Evolutionary conservation across 352 stramenopile genomes (phyloP).

Genomic region (Phytophthora foliorum): DNA sequence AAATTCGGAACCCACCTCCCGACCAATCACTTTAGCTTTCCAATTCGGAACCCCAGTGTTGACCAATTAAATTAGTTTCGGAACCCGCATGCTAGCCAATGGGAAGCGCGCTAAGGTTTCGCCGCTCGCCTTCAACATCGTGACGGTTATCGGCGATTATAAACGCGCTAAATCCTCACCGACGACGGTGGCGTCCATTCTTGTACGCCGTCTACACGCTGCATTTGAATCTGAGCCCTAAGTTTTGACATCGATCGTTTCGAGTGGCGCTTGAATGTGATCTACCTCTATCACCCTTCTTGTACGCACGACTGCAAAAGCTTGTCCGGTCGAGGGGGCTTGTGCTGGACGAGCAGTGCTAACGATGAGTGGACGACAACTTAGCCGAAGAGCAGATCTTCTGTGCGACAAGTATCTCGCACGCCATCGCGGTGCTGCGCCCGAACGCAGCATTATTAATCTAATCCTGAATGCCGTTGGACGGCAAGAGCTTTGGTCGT

Average conservation of each 20-base stretch:
- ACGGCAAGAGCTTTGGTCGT: not conserved
- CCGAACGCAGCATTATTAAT: slow-evolving; percentile 9
- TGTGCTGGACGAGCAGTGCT: not conserved
- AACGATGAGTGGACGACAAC: slow-evolving; percentile 15
- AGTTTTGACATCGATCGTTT: not conserved
- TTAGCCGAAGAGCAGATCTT: slow-evolving; percentile 8
- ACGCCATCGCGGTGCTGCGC: slow-evolving; percentile 9
- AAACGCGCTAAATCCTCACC: slow-evolving; percentile 3
- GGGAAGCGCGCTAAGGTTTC: slow-evolving; percentile 12
- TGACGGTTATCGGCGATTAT: slow-evolving; percentile 13
- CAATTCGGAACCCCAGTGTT: slow-evolving; percentile 28
- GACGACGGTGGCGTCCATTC: not conserved
- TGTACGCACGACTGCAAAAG: too few relatives aligned
- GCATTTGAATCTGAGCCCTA: slow-evolving; percentile 1
- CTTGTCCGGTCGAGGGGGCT: too few relatives aligned
- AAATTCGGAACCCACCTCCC: slow-evolving; percentile 27
- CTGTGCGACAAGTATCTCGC: slow-evolving; percentile 28
- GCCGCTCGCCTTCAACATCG: slow-evolving; percentile 32
- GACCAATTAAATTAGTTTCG: not conserved
- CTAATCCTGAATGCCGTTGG: slow-evolving; percentile 8
- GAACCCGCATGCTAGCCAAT: slow-evolving; percentile 12
- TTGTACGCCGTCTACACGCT: not conserved
- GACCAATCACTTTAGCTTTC: slow-evolving; percentile 23
- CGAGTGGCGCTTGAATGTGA: not conserved
- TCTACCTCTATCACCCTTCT: too few relatives aligned